Evolutionary conservation across 2,329 filamentous ascomycete species (phyloP), one percentile per base, ranked within the genome.

Genomic region (Harringtonia lauricola): DNA sequence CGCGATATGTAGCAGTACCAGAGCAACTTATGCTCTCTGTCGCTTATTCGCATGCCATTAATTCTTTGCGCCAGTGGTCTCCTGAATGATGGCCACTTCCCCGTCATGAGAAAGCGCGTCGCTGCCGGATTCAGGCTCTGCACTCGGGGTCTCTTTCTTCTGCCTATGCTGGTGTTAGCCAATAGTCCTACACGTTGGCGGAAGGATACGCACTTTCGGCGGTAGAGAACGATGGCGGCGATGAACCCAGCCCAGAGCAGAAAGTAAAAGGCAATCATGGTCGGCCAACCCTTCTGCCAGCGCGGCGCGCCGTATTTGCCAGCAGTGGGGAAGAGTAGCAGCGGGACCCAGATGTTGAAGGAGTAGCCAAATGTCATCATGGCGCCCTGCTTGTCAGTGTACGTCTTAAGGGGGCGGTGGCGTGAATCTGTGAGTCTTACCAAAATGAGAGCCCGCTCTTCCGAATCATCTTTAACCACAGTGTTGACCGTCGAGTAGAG

Each of bases 211-310:
- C 29, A 58, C 57, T 50, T 46, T 45, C 51, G 39, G 14, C 47
- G 51, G 44, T 66, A 60, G 5, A 67, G 36, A 17, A 62, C 53
- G 30, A 67, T 55, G 26, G 60, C 60, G 7, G 57, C 47, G 14
- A 65, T 46, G 44, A 68, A 68, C 8, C 60, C 60, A 34, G 52
- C 48, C 67, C 66, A 71, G 19, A 68, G 56, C 4, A 69, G 51
- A 36, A 67, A 55, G 30, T 64, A 62, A 41, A 72, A 72, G 0
- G 59, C 62, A 39, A 71, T 61, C 2, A 66, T 62, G 7, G 70
- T 62, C 0, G 67, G 66, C 59, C 68, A 72, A 0, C 69, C 68
- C 26, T 66, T 67, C 2, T 54, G 63, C 70, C 69, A 73, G 29
- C 63, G 57, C 0, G 69, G 68, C 0, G 65, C 66, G 3, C 64